Percentiles rank a stretch among this genome's conserved stretches.
phyloP scores from a whole-genome alignment of 768 basidiomycete genomes.

The Gloeopeniophorella convolvens region DNA sequence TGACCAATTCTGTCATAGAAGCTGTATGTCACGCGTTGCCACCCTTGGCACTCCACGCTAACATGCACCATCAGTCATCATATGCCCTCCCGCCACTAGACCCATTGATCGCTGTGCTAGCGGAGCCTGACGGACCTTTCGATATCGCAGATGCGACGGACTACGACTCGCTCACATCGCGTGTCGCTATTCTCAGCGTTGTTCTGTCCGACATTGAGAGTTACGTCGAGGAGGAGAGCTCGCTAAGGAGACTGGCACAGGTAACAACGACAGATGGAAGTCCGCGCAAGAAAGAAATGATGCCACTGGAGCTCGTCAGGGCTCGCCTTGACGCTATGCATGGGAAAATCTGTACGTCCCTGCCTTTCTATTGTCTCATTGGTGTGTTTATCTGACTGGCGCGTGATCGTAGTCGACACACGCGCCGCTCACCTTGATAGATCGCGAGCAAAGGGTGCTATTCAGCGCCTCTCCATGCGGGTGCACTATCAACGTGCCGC shows the following conservation, averaged over 20 bases:
- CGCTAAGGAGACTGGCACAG: constrained; percentile 1
- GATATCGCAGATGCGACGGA: constrained; percentile 33
- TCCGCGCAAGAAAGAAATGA: constrained; percentile 31
- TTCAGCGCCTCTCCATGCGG: constrained; percentile 59
- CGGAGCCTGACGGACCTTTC: constrained; percentile 36
- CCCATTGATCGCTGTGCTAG: constrained; percentile 45
- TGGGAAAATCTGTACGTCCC: constrained; percentile 51
- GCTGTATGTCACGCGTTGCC: constrained; percentile 5
- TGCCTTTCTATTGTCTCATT: not conserved
- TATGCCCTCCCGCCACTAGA: constrained; percentile 43
- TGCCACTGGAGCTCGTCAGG: constrained; percentile 44
- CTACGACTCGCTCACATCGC: constrained; percentile 52
- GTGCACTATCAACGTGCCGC: constrained; percentile 53
- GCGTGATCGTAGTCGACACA: constrained; percentile 47
- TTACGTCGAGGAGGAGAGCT: constrained; percentile 45
- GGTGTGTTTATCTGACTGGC: not conserved
- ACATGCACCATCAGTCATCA: constrained; percentile 23
- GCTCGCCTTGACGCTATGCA: constrained; percentile 46
- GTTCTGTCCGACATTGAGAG: constrained; percentile 52
- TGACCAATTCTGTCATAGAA: constrained; percentile 29
- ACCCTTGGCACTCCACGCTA: not conserved
- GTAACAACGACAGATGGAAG: constrained; percentile 15
- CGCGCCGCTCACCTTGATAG: constrained; percentile 72
- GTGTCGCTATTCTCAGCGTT: constrained; percentile 50
- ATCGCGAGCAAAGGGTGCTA: constrained; percentile 60